Conservation (phyloP, 495 filamentous ascomycete genomes). For the Aspergillus ellipticus region DNA sequence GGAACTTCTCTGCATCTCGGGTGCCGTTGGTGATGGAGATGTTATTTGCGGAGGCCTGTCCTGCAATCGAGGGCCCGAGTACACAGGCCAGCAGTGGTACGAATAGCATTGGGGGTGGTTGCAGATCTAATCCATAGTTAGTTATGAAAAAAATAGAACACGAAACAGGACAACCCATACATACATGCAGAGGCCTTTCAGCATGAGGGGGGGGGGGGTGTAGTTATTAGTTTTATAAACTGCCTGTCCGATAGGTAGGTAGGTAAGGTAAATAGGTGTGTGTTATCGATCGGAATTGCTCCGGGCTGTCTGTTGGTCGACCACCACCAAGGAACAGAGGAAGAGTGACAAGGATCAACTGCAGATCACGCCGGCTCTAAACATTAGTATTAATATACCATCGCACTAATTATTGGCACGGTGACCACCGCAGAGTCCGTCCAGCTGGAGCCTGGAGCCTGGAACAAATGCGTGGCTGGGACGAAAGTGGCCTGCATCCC, state of each 20-base stretch:
- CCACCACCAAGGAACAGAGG: neutral
- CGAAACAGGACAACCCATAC: neutral
- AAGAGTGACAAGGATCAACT: neutral
- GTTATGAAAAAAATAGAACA: neutral
- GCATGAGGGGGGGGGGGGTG: too few species aligned
- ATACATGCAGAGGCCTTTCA: neutral
- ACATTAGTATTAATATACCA: too few species aligned
- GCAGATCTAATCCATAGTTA: neutral
- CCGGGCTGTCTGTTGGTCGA: too few species aligned
- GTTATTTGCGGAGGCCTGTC: conserved; percentile 4
- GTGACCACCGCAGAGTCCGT: neutral
- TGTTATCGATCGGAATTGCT: neutral
- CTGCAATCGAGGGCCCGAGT: conserved; percentile 7
- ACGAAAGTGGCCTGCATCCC: neutral
- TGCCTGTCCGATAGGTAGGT: too few species aligned
- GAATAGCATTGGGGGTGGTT: conserved; percentile 9
- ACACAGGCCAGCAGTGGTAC: conserved; percentile 4
- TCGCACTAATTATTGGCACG: neutral
- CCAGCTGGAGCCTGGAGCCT: too few species aligned
- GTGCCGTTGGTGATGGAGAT: neutral
- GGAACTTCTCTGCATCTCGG: conserved; percentile 5
- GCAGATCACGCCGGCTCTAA: neutral
- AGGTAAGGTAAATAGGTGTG: too few species aligned
- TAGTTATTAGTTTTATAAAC: neutral
- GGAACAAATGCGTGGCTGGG: neutral